Evolutionary conservation across 208 protist species (phyloP).

Genomic region (Acanthamoeba castellanii): DNA sequence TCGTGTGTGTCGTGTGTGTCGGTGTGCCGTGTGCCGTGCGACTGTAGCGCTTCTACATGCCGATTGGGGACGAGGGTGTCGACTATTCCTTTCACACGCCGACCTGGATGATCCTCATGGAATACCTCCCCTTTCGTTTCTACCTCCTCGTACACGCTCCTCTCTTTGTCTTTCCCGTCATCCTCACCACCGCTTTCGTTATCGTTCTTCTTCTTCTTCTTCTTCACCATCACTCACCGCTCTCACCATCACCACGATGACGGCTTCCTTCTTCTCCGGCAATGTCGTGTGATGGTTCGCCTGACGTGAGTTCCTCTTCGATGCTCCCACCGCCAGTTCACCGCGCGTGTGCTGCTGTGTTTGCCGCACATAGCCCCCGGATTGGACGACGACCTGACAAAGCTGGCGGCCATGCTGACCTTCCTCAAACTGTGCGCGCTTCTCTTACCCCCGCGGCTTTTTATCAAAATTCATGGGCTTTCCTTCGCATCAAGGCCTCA

Average conservation of each 20-base stretch:
- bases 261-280: neutral
- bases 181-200: neutral
- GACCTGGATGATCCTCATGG: constrained; percentile 44
- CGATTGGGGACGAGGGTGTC: neutral
- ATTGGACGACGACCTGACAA: neutral
- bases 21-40: neutral
- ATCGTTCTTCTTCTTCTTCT: neutral
- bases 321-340: neutral
- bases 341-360: neutral
- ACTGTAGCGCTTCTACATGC: neutral
- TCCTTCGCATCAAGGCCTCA: no score
- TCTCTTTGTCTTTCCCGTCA: neutral
- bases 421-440: constrained; percentile 29
- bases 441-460: neutral
- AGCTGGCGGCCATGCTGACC: constrained; percentile 53
- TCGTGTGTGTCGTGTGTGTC: no score
- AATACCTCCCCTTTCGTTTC: constrained; percentile 4
- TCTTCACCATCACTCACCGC: neutral
- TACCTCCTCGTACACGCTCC: neutral
- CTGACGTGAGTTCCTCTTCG: neutral
- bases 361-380: constrained; percentile 9
- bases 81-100: constrained; percentile 46
- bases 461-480: neutral
- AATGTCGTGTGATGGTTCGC: neutral
- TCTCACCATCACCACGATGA: neutral